phyloP scores from a whole-genome alignment of 1,284 basidiomycete species.

The Hymenochaete sp. region DNA sequence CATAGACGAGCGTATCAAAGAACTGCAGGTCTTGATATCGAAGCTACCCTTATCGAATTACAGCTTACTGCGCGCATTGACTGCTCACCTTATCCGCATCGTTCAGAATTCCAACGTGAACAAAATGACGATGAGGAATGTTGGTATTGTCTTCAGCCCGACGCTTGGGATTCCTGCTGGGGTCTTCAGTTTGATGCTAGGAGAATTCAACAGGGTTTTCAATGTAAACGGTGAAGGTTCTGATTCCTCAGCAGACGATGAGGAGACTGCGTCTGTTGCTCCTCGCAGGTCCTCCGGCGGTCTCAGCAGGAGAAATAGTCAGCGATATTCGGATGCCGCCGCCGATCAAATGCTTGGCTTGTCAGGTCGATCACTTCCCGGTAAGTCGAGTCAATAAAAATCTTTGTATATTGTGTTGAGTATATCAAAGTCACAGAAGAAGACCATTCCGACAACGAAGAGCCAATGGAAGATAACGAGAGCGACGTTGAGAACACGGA shows the following conservation, averaged over 20 bases:
- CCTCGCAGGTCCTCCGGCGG: slow-evolving; percentile 25
- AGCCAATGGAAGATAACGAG: slow-evolving; percentile 68
- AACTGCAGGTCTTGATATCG: slow-evolving; percentile 81
- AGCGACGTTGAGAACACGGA: slow-evolving; percentile 39
- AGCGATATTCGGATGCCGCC: slow-evolving; percentile 68
- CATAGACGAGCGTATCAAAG: slow-evolving; percentile 78
- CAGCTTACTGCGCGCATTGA: slow-evolving; percentile 84
- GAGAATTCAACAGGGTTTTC: slow-evolving; percentile 85
- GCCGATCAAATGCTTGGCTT: slow-evolving; percentile 71
- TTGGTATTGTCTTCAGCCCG: slow-evolving; percentile 96
- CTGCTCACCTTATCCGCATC: slow-evolving; percentile 92
- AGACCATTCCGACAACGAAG: slow-evolving; percentile 56
- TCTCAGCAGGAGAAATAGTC: slow-evolving; percentile 57
- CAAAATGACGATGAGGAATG: slow-evolving; percentile 99
- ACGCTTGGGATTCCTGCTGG: slow-evolving; percentile 92
- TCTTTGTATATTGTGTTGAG: slow-evolving; percentile 18
- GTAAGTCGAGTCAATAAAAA: slow-evolving; percentile 36
- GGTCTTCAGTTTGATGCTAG: slow-evolving; percentile 87
- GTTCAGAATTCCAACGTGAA: slow-evolving; percentile 85
- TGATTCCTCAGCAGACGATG: slow-evolving; percentile 29
- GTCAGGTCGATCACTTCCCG: slow-evolving; percentile 51
- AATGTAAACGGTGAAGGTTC: slow-evolving; percentile 53
- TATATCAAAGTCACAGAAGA: slow-evolving; percentile 42
- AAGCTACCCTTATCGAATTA: slow-evolving; percentile 90
- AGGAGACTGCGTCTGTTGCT: slow-evolving; percentile 31